Conservation (phyloP, 2,329 filamentous ascomycete species). For the Microcyclosporella mali region DNA sequence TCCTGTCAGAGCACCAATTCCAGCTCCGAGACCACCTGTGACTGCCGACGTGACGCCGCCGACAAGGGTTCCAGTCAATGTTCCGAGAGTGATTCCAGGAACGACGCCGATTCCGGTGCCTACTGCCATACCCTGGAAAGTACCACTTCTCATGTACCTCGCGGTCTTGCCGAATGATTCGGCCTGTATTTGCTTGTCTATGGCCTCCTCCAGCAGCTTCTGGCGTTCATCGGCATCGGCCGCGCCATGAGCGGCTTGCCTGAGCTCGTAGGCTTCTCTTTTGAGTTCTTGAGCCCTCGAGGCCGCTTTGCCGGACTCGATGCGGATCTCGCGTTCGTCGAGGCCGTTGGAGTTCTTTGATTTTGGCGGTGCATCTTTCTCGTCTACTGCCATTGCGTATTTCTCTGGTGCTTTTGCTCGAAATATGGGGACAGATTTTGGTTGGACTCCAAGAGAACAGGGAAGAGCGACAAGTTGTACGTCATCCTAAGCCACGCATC, state of each 20-base stretch:
- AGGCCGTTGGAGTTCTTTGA: slow-evolving; percentile 1
- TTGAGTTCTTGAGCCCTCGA: slow-evolving; percentile 20
- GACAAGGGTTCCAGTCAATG: slow-evolving; percentile 28
- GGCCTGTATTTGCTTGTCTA: slow-evolving; percentile 26
- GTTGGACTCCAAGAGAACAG: background rate
- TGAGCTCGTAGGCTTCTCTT: slow-evolving; percentile 25
- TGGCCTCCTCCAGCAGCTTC: slow-evolving; percentile 27
- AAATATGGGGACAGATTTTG: background rate
- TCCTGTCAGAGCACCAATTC: slow-evolving; percentile 19
- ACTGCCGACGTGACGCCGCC: slow-evolving; percentile 24
- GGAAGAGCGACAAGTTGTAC: background rate
- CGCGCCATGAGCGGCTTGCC: slow-evolving; percentile 24
- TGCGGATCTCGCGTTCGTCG: slow-evolving; percentile 17
- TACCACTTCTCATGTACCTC: slow-evolving; percentile 26
- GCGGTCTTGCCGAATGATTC: slow-evolving; percentile 31
- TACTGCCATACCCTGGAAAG: slow-evolving; percentile 28
- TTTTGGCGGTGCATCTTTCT: slow-evolving; percentile 1
- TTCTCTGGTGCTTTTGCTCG: background rate
- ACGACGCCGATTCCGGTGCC: slow-evolving; percentile 28
- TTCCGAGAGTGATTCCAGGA: slow-evolving; percentile 24
- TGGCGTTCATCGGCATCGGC: slow-evolving; percentile 29
- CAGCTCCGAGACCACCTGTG: slow-evolving; percentile 26
- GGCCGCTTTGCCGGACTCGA: slow-evolving; percentile 26
- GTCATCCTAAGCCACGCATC: background rate
- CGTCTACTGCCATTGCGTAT: slow-evolving; percentile 1